phyloP scores from a whole-genome alignment of 148 eudicot species.

The Heliosperma pusillum region DNA sequence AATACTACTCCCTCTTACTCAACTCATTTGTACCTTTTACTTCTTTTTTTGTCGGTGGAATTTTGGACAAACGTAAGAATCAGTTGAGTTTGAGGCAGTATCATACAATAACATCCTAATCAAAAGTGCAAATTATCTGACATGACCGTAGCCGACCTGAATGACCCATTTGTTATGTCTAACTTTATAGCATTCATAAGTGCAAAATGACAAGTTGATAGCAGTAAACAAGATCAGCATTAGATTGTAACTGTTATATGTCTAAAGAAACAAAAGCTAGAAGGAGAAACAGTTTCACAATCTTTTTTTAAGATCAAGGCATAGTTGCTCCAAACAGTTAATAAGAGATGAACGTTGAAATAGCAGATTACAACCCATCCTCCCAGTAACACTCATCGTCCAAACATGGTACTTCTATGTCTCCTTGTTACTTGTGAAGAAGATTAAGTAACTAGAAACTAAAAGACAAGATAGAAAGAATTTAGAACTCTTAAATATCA shows the following conservation, averaged over 20 bases:
- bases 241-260: background rate
- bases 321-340: background rate
- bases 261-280: background rate
- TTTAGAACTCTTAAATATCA: background rate
- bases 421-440: background rate
- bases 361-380: background rate
- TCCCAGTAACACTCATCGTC: background rate
- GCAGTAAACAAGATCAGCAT: background rate
- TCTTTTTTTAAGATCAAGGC: slow-evolving; percentile 2
- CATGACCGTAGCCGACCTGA: background rate
- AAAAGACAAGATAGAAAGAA: background rate
- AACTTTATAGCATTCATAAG: background rate
- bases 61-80: too few relatives aligned
- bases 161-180: too few relatives aligned
- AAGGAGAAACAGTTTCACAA: background rate
- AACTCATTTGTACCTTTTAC: background rate
- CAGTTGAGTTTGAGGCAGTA: too few relatives aligned
- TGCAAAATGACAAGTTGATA: background rate
- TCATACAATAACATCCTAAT: background rate
- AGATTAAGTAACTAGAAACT: background rate
- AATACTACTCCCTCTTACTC: background rate
- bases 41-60: too few relatives aligned
- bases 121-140: background rate
- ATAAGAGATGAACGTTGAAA: background rate
- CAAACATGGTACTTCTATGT: background rate